These are phyloP conservation scores for Coniochaeta prunicola DNA, from an alignment of 2,329 filamentous ascomycete species.

Conservation along the genomic window DNA sequence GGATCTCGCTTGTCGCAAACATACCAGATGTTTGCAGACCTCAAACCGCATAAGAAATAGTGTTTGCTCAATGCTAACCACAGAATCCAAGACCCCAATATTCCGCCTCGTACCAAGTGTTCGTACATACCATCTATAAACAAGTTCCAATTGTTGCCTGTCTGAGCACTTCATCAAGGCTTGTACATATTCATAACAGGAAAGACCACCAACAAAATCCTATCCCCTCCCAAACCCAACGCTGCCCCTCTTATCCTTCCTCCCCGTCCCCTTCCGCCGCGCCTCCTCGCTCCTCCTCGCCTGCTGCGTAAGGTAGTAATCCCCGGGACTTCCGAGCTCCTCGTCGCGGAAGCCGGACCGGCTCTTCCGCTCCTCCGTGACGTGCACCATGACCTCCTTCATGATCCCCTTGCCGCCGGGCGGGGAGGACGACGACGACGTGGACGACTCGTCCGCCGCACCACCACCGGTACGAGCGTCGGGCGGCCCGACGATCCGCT, in stretches of 20 bases:
- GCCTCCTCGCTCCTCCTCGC: slow-evolving; percentile 6
- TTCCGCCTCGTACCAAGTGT: no score
- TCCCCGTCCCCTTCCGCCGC: background rate
- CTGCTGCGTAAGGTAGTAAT: slow-evolving; percentile 14
- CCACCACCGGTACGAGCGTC: background rate
- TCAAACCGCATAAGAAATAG: no score
- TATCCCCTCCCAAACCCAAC: background rate
- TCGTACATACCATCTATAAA: background rate
- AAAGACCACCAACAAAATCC: background rate
- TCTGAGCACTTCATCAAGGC: slow-evolving; percentile 2
- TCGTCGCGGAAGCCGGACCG: background rate
- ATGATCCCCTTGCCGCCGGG: slow-evolving; percentile 8
- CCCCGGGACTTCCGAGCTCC: slow-evolving; percentile 7
- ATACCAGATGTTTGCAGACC: no score
- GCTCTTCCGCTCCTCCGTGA: slow-evolving; percentile 9
- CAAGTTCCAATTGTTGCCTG: background rate
- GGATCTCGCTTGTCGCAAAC: no score
- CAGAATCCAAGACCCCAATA: background rate
- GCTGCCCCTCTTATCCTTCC: background rate
- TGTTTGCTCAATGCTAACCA: no score
- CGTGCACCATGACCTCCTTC: slow-evolving; percentile 13
- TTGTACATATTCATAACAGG: background rate
- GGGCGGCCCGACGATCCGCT: slow-evolving; percentile 12
- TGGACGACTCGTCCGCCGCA: background rate
- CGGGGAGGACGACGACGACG: background rate